phyloP scores from a whole-genome alignment of 176 grass and related monocot species.

The Carex pumila region DNA sequence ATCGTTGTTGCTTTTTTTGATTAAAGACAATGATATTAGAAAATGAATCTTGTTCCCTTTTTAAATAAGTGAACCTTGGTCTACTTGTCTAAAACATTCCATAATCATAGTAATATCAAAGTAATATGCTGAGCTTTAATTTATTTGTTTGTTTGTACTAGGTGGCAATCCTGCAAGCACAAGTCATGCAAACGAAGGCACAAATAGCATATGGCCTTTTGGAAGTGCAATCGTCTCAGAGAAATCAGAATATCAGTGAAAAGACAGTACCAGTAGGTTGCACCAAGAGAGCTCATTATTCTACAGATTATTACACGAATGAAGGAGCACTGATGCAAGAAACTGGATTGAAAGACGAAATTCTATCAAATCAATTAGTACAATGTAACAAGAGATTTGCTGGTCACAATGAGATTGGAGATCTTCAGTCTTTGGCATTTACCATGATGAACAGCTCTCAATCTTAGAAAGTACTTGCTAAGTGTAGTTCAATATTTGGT shows the following conservation, averaged over 20 bases:
- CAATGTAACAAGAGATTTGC: conserved; percentile 50
- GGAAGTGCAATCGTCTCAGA: conserved; percentile 31
- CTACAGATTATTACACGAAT: conserved; percentile 19
- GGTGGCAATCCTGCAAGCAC: conserved; percentile 84
- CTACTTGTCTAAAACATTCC: background rate
- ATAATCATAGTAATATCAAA: background rate
- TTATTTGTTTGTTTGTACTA: background rate
- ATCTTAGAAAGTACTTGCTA: conserved; percentile 18
- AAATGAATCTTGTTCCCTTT: background rate
- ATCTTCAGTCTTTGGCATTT: conserved; percentile 80
- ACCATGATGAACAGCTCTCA: conserved; percentile 69
- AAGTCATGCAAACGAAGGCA: conserved; percentile 82
- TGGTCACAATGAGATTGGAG: conserved; percentile 31
- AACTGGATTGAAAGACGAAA: conserved; percentile 42
- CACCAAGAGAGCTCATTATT: conserved; percentile 33
- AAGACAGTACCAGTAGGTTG: conserved; percentile 15
- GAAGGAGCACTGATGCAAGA: conserved; percentile 24
- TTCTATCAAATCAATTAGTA: conserved; percentile 20
- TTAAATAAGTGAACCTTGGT: background rate
- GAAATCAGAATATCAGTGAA: conserved; percentile 24
- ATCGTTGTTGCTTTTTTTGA: background rate
- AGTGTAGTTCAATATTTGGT: background rate
- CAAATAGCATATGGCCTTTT: conserved; percentile 52
- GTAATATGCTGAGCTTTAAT: background rate
- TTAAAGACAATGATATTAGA: background rate